Base-by-base conservation (phyloP, 306 rosid genomes). In the Cercis canadensis region DNA sequence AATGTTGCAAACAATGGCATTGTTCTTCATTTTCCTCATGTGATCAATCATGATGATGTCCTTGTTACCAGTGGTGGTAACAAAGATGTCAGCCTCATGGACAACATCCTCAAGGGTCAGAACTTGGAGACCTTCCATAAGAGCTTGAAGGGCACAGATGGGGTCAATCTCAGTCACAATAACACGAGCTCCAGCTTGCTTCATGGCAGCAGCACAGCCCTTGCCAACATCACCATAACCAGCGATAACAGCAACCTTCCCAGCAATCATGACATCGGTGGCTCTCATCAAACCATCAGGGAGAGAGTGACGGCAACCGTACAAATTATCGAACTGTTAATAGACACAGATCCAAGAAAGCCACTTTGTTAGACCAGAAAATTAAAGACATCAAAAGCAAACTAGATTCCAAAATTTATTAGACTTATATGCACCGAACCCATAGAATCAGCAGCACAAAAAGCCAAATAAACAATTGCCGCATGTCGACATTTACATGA, bases 271-370 rank as follows among this genome's bases (percentile, higher is more conserved):
- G 21, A 94, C 91, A 71, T 94, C 99, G 0, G 99, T 94, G 16
- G 99, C 97, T 76, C 99, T 91, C 99, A 94, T 94, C 80, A 94
- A 44, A 43, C 97, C 99, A 72, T 94, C 99, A 0, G 99, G 99
- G 68, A 94, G 99, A 1, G 99, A 94, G 87, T 94, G 99, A 47
- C 99, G 99, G 83, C 99, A 94, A 3, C 99, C 99, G 12, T 90
- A 94, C 90, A 94, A 77, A 85, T 94, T 94, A 77, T 94, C 99
- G 7, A 94, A 94, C 99, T 94, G 90, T 66, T 0, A 65, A 17
- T 57, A 37, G 8, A 31, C 1, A 46, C 4, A 62, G 52, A 37
- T 18, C 43, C 12, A 34, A 58, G n/a, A 63, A 24, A 58, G 29
- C 56, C 29, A 69, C 24, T n/a, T 2, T 6, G 55, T 70, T 36